phyloP scores from a whole-genome alignment of 2,329 filamentous ascomycete species.

The Colletotrichum camelliae region DNA sequence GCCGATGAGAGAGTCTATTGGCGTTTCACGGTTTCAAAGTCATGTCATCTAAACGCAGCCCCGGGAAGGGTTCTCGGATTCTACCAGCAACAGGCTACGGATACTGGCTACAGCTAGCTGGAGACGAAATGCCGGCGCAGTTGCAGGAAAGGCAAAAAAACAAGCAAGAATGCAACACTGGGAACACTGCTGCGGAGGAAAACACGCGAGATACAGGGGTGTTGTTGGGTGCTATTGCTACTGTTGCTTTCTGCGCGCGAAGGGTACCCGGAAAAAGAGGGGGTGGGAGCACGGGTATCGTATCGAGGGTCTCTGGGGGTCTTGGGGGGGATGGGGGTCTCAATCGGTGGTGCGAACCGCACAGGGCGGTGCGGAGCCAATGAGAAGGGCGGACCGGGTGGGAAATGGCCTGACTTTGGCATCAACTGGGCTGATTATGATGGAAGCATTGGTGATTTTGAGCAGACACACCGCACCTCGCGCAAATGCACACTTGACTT shows the following conservation, averaged over 20 bases:
- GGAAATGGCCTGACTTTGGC: constrained; percentile 21
- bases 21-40: not conserved
- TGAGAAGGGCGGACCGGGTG: constrained; percentile 1
- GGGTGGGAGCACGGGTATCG: not conserved
- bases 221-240: not conserved
- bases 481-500: not conserved
- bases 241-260: not conserved
- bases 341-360: constrained; percentile 12
- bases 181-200: not conserved
- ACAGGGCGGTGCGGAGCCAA: constrained; percentile 14
- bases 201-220: not conserved
- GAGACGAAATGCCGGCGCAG: not conserved
- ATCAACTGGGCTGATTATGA: constrained; percentile 23
- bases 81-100: not conserved
- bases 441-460: constrained; percentile 10
- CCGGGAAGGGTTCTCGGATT: not conserved
- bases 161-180: not conserved
- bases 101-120: not conserved
- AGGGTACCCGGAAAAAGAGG: not conserved
- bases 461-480: constrained; percentile 14
- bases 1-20: not conserved
- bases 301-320: not conserved
- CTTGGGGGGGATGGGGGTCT: not conserved
- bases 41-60: not conserved
- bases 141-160: not conserved